Base-by-base conservation (phyloP, 2,329 filamentous ascomycete genomes). In the Chrysoporthe austroafricana region DNA sequence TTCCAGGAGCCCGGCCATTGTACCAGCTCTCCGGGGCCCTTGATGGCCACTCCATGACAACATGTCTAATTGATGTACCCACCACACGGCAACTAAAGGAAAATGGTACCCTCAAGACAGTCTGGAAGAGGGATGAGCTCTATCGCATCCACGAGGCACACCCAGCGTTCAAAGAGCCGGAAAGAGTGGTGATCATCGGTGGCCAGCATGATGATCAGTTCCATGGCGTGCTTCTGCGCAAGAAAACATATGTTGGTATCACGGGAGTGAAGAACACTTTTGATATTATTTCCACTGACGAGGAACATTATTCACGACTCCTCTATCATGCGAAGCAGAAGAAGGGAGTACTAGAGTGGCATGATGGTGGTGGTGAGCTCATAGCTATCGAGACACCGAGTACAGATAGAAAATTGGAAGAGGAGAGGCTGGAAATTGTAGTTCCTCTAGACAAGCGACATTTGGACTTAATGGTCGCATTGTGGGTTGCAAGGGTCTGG, bases 301-400 rank as follows among this genome's bases (percentile, higher is more conserved):
- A 66, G 1, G 50, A 59, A 8, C 39, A 62, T 1, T 46, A 54
- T 18, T 18, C 14, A 18, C 60, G 60, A 16, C 39, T 21, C 1
- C 46, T 66, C 0, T 69, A 69, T 34, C 54, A 56, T 0, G 64
- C 54, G 7, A 64, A 46, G 26, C 56, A 26, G 46, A 66, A 63
- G 16, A 66, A 66, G n/a, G 67, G 67, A 11, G 34, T 61, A 21
- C 11, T 66, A 8, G 67, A 66, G 46, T 63, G 67, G 67, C 54
- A 52, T 2, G 64, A 69, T 32, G 16, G 46, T 9, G 60, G 60
- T 4, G 36, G 50, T n/a, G 43, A 39, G 39, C 60, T 69, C 1
- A 44, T 69, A 1, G 67, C 67, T 1, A 14, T 66, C 9, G 59
- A 66, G 46, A 56, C 13, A 7, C 36, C 5, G 14, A 36, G 26